These are phyloP conservation scores for Amaranthus cruentus DNA, from an alignment of 148 eudicot species.

Conservation along the genomic window DNA sequence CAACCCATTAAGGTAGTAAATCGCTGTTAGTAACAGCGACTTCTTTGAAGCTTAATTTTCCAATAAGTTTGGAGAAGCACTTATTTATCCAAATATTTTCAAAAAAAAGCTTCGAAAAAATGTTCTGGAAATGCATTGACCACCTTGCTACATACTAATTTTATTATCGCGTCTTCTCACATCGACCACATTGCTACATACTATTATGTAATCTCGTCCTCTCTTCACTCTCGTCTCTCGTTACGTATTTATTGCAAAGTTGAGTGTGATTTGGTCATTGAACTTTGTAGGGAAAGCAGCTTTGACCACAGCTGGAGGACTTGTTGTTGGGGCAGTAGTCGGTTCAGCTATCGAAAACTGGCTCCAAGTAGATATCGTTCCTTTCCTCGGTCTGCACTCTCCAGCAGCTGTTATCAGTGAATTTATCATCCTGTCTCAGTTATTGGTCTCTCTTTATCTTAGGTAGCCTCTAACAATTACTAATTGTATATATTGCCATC, in stretches of 20 bases:
- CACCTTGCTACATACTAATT: no score
- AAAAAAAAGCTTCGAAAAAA: no score
- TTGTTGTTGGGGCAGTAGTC: conserved; percentile 82
- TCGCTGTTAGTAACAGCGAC: no score
- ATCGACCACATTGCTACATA: background rate
- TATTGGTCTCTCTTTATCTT: conserved; percentile 78
- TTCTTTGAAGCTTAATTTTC: no score
- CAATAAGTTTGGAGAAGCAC: no score
- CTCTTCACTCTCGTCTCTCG: background rate
- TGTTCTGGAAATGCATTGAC: background rate
- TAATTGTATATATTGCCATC: conserved; percentile 19
- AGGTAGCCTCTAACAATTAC: conserved; percentile 36
- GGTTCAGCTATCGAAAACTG: conserved; percentile 95
- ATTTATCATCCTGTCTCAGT: conserved; percentile 80
- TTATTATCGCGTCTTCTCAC: no score
- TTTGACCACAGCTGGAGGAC: conserved; percentile 79
- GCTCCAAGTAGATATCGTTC: conserved; percentile 98
- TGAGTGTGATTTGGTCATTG: conserved; percentile 4
- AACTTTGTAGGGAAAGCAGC: conserved; percentile 79
- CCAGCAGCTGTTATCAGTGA: conserved; percentile 90
- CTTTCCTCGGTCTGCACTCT: conserved; percentile 81
- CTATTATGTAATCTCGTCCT: background rate
- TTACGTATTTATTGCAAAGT: background rate
- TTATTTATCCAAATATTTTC: no score
- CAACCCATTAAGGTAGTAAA: no score